phyloP scores from a whole-genome alignment of 371 early-diverging fungal genomes.

The Circinella umbellata region DNA sequence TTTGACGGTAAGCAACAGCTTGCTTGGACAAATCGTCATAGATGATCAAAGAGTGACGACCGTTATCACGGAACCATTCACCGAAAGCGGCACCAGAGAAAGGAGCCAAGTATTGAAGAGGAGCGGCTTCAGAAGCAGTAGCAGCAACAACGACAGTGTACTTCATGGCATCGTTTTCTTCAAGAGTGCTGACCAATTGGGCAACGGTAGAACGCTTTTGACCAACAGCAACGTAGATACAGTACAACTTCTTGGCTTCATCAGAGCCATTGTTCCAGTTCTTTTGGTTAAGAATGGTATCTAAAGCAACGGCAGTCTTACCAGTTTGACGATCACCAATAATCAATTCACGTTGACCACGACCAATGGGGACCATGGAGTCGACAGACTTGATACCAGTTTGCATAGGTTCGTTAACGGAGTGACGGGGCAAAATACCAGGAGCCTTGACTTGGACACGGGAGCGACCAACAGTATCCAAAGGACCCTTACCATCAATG shows the following conservation, averaged over 20 bases:
- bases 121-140: conserved; percentile 95
- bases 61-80: conserved; percentile 97
- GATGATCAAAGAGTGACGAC: conserved; percentile 92
- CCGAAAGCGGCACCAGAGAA: conserved; percentile 94
- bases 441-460: conserved; percentile 97
- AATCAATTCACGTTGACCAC: conserved; percentile 99
- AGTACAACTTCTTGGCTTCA: conserved; percentile 72
- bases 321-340: conserved; percentile 98
- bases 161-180: conserved; percentile 80
- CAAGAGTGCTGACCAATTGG: conserved; percentile 94
- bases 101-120: conserved; percentile 95
- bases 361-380: conserved; percentile 98
- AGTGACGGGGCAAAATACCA: conserved; percentile 96
- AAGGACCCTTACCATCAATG: conserved; percentile 96
- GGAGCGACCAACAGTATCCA: conserved; percentile 76
- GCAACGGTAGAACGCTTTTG: conserved; percentile 98
- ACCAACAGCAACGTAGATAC: conserved; percentile 96
- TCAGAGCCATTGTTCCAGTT: conserved; percentile 85
- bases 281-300: conserved; percentile 97
- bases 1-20: conserved; percentile 97
- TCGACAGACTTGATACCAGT: conserved; percentile 98
- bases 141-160: conserved; percentile 96
- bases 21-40: conserved; percentile 98
- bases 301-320: conserved; percentile 95
- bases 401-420: conserved; percentile 97